Base-by-base conservation (phyloP, 2,329 filamentous ascomycete species). In the Cercospora berteroae region DNA sequence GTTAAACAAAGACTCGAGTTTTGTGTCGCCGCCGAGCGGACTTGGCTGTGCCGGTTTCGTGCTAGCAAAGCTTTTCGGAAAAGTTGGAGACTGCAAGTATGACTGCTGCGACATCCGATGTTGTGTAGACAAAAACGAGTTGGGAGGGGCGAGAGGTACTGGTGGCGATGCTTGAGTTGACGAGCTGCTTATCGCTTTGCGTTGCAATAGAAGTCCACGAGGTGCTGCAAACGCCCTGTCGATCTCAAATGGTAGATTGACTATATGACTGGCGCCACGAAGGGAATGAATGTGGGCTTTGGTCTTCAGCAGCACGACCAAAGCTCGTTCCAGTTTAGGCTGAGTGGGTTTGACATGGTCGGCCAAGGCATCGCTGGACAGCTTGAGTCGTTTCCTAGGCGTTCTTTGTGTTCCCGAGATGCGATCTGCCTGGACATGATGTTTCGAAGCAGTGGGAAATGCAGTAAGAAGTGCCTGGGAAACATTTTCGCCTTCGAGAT, bases 251-350 rank as follows among this genome's bases (percentile, higher is more conserved):
- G 94, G 94, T 76, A 99, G 88, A 77, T 97, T 93, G 58, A 98
- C 86, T 67, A 97, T 88, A 84, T 99, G 92, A 76, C 88, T 95
- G 36, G 92, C 89, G 20, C 94, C 94, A 1, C 91, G 88, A 42
- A 98, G 86, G 77, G 96, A 97, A 83, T 94, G 96, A 71, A 99
- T 88, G 77, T 98, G 94, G 23, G 92, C 93, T 77, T 98, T 94
- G 0, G 92, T 94, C 80, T 92, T 94, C 71, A 99, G 87, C 72
- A 98, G 91, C 60, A 99, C 91, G 7, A 98, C 92, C 69, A 99
- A 81, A 4, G 94, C 93, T 77, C 74, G 67, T 20, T 66, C 64
- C 48, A 64, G 20, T 18, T 31, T 50, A 48, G 66, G 64, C 13
- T 36, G 56, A 5, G 18, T 25, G 6, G 13, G 39, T 23, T 13